Conservation (phyloP, 1,284 basidiomycete genomes). For the Trametes polyzona region DNA sequence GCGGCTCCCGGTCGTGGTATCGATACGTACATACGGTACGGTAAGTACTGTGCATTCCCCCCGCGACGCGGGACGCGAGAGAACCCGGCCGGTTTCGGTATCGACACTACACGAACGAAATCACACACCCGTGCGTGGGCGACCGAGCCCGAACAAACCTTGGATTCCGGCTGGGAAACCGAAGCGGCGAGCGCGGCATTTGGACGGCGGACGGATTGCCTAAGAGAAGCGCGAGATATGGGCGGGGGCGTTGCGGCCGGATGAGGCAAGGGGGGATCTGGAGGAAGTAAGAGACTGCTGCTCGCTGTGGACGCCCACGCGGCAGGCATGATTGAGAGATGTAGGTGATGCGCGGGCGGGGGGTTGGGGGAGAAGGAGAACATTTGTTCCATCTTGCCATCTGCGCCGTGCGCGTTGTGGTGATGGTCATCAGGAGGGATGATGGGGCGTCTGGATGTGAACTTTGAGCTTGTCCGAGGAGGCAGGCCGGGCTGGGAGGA, state of each 20-base stretch:
- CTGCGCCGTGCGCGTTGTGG: constrained; percentile 14
- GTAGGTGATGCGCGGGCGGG: neutral
- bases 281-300: too few species aligned
- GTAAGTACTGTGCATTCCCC: too few species aligned
- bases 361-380: neutral
- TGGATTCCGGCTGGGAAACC: neutral
- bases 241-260: too few species aligned
- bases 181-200: too few species aligned
- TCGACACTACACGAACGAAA: neutral
- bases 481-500: neutral
- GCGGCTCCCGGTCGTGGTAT: too few species aligned
- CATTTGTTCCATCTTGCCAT: constrained; percentile 13
- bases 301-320: neutral
- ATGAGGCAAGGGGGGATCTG: too few species aligned
- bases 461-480: constrained; percentile 17
- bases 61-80: neutral
- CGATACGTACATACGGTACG: too few species aligned
- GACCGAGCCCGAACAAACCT: neutral
- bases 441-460: constrained; percentile 18
- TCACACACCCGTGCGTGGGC: too few species aligned
- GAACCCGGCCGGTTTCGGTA: neutral
- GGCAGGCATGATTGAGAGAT: constrained; percentile 7
- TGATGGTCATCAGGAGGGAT: constrained; percentile 24
- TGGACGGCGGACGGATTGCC: too few species aligned
- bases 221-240: too few species aligned